Evolutionary conservation across 305 asterid species (phyloP), one percentile per base, ranked within the genome.

Genomic region (Plantago coronopus): DNA sequence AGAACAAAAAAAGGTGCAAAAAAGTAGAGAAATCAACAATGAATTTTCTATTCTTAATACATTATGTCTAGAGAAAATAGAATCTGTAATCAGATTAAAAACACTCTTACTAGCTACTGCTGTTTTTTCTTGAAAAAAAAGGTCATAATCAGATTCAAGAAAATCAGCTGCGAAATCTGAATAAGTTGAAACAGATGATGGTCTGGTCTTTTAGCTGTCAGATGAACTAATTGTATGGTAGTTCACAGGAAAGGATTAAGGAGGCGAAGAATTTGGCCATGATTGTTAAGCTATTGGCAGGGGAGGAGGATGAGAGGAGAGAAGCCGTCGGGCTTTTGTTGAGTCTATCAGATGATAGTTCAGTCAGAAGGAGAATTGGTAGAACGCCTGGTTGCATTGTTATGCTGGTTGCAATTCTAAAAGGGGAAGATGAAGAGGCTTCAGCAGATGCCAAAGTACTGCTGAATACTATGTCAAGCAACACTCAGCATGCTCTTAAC

Each of bases 401-500:
- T 34, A 84, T 86, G 95, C 61, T 91, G 77, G 95, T 83, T 61
- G 74, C 95, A 42, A 84, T 88, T 63, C 73, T 76, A 37, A 83
- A 83, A 49, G 83, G 80, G 0, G 86, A 78, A 1, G 88, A 84
- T 76, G 67, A 61, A 69, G 76, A 67, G 56, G 83, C 93, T 45
- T 79, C 93, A 4, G 65, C 38, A 48, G 80, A 86, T 68, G 95
- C 96, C 7, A 76, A 64, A 54, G 66, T 54, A 59, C 63, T 91
- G 69, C 69, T 91, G 21, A 76, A 76, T 75, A 56, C 76, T 18
- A 69, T 91, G 79, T 84, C 98, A 3, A 70, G 72, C 70, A 91
- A 83, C 65, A 70, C 89, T 55, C 96, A 91, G 50, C 82, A 84
- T 76, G 95, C 84, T 65, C 89, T 88, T 62, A 84, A 91, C 71